Evolutionary conservation across 495 filamentous ascomycete species (phyloP).

Genomic region (Xylaria intraflava): DNA sequence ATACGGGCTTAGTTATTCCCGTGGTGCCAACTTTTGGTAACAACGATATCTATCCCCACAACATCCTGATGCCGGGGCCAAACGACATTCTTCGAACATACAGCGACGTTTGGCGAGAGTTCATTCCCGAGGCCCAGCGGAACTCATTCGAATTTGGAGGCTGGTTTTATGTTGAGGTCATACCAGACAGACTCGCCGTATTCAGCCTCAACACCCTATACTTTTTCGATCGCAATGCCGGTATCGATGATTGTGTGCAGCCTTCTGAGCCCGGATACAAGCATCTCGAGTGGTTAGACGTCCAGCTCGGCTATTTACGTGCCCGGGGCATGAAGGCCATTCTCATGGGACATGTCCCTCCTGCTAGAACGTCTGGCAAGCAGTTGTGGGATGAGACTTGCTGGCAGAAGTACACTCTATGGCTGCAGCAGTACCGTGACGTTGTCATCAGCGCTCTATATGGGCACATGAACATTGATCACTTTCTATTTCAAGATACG

Average conservation of each 20-base stretch:
- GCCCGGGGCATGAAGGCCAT: conserved; percentile 89
- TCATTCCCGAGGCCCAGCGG: conserved; percentile 89
- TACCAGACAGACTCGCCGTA: conserved; percentile 77
- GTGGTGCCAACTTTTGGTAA: conserved; percentile 90
- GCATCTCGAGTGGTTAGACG: conserved; percentile 94
- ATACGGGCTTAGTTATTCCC: conserved; percentile 60
- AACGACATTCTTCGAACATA: conserved; percentile 76
- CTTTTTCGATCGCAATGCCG: conserved; percentile 87
- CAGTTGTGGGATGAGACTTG: conserved; percentile 83
- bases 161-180: conserved; percentile 90
- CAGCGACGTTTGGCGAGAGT: conserved; percentile 66
- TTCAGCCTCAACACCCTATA: conserved; percentile 97
- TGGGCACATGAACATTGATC: conserved; percentile 98
- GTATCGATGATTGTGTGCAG: conserved; percentile 77
- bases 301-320: conserved; percentile 80
- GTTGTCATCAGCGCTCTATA: conserved; percentile 73
- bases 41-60: conserved; percentile 96
- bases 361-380: conserved; percentile 77
- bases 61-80: conserved; percentile 79
- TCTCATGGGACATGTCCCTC: conserved; percentile 88
- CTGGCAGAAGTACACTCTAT: conserved; percentile 96
- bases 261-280: conserved; percentile 80
- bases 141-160: conserved; percentile 89
- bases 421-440: conserved; percentile 84
- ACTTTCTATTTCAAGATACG: conserved; percentile 90